Base-by-base conservation (phyloP, 2,329 filamentous ascomycete genomes). In the Pestalotiopsis sp. region DNA sequence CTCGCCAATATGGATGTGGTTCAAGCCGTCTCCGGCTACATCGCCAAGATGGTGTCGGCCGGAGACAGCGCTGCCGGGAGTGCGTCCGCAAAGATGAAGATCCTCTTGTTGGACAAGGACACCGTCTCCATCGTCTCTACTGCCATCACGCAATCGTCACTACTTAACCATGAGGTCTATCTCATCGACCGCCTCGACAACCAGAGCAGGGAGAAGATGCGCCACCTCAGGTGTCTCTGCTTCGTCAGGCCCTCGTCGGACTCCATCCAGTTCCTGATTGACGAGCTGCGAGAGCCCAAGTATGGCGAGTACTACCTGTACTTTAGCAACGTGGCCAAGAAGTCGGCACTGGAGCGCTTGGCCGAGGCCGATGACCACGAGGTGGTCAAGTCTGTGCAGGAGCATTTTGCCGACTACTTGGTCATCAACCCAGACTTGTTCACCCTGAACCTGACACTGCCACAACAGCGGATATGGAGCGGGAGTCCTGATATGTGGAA, bases 281-380 rank as follows among this genome's bases (percentile, higher is more conserved):
- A 99, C 76, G 96, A 99, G 82, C 86, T 99, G 67, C 89, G 96
- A 69, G 95, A 98, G 63, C 97, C 96, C 4, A 98, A 94, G 78
- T 99, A 99, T 75, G 95, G 96, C 71, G 96, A 99, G 82, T 99
- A 99, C 81, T 90, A 97, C 76, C 88, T 99, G 67, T 98, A 97
- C 80, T 97, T 99, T 80, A 98, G 94, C 84, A 99, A 99, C 78
- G 92, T 99, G 68, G 91, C 96, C 76, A 97, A 97, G 80, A 99
- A 99, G 81, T 98, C 96, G 1, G 93, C 95, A 0, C 85, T 99
- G 26, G 96, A 99, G 79, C 89, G 96, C 57, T 84, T 99, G 57
- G 96, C 96, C 40, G 97, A 99, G 83, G 94, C 96, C 30, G 96
- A 99, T 78, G 94, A 98, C 73, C 94, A 99, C 76, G 97, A 99